Evolutionary conservation across 2,329 filamentous ascomycete species (phyloP).

Genomic region (Claviceps paspali): DNA sequence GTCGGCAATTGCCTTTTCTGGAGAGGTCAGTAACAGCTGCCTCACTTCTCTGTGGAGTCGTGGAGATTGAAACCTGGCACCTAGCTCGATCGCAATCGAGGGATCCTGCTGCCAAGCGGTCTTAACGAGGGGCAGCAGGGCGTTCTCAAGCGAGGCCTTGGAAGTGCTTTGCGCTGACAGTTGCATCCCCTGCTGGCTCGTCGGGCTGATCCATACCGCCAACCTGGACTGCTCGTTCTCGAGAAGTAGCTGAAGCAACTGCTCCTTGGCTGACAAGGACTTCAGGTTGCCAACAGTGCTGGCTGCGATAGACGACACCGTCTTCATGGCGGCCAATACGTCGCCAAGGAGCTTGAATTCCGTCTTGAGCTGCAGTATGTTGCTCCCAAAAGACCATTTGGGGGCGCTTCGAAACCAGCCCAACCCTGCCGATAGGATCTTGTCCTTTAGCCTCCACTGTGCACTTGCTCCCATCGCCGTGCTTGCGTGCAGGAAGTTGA

Average conservation of each 20-base stretch:
- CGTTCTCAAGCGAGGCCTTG: slow-evolving; percentile 26
- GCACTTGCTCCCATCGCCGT: slow-evolving; percentile 47
- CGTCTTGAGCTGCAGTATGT: slow-evolving; percentile 82
- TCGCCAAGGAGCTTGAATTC: slow-evolving; percentile 73
- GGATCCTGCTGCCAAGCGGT: slow-evolving; percentile 82
- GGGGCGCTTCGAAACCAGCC: slow-evolving; percentile 77
- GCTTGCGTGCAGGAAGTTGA: slow-evolving; percentile 61
- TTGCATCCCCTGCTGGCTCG: slow-evolving; percentile 38
- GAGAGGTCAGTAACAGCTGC: slow-evolving; percentile 64
- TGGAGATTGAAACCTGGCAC: slow-evolving; percentile 61
- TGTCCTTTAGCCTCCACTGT: slow-evolving; percentile 76
- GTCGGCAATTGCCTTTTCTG: slow-evolving; percentile 67
- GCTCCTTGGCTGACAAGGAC: slow-evolving; percentile 62
- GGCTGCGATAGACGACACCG: slow-evolving; percentile 43
- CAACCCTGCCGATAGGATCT: slow-evolving; percentile 71
- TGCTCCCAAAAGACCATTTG: slow-evolving; percentile 91
- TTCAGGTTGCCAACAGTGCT: slow-evolving; percentile 39
- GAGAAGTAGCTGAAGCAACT: slow-evolving; percentile 64
- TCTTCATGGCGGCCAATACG: slow-evolving; percentile 51
- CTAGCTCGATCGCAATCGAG: slow-evolving; percentile 73
- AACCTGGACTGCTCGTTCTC: slow-evolving; percentile 75
- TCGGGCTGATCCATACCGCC: slow-evolving; percentile 76
- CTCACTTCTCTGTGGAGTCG: slow-evolving; percentile 63
- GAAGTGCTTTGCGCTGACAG: slow-evolving; percentile 24
- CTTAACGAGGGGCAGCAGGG: slow-evolving; percentile 49